Evolutionary conservation across 129 eudicot species (phyloP).

Genomic region (Rutidosis leptorrhynchoides): DNA sequence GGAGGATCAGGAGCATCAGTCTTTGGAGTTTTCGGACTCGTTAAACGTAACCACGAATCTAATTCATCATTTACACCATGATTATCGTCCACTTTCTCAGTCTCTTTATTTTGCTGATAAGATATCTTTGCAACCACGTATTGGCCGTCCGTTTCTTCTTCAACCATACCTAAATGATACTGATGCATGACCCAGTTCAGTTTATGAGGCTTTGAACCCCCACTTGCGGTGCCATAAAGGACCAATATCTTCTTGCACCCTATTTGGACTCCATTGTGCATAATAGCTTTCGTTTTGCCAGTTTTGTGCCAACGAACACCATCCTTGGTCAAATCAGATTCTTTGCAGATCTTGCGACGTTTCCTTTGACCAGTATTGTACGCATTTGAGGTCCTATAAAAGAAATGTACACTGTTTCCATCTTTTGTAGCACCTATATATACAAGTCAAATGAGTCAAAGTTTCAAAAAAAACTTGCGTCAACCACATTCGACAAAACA

Average conservation of each 20-base stretch:
- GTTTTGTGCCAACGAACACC: slow-evolving; percentile 96
- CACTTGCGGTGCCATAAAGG: slow-evolving; percentile 47
- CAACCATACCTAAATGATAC: slow-evolving; percentile 67
- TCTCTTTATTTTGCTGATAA: slow-evolving; percentile 57
- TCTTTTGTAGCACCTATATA: slow-evolving; percentile 80
- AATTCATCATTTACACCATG: slow-evolving; percentile 31
- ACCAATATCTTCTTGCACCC: slow-evolving; percentile 95
- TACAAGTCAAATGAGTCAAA: slow-evolving; percentile 5
- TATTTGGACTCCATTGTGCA: slow-evolving; percentile 58
- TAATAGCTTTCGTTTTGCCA: slow-evolving; percentile 73
- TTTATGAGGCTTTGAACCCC: slow-evolving; percentile 58
- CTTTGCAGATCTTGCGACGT: slow-evolving; percentile 69
- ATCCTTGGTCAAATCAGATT: slow-evolving; percentile 31
- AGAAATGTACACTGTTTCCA: slow-evolving; percentile 71
- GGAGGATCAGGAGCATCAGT: slow-evolving; percentile 60
- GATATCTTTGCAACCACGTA: slow-evolving; percentile 77
- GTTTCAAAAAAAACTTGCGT: not conserved
- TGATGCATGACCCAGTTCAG: slow-evolving; percentile 95
- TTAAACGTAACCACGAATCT: slow-evolving; percentile 31
- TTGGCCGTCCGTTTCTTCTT: slow-evolving; percentile 77
- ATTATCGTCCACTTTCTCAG: slow-evolving; percentile 38
- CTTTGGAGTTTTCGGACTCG: slow-evolving; percentile 72
- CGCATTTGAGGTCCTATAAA: slow-evolving; percentile 68
- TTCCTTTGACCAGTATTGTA: slow-evolving; percentile 81
- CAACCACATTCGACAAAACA: not conserved